Evolutionary conservation across 2,329 filamentous ascomycete species (phyloP).

Genomic region (Chrysosphaeria jannelii): DNA sequence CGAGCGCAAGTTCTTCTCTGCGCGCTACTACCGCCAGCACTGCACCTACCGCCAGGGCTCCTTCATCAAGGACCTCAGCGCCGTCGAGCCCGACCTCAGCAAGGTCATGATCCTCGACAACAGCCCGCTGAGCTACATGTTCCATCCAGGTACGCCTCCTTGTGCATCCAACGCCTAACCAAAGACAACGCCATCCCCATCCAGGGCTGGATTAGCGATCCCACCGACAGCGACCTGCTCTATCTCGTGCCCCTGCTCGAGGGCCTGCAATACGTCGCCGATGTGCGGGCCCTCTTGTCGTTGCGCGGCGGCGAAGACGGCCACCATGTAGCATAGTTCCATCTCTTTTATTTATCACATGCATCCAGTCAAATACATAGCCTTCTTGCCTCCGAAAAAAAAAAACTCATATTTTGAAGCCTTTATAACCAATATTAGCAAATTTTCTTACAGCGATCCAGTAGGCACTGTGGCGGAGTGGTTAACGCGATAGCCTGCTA

Average conservation of each 20-base stretch:
- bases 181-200: slow-evolving; percentile 95
- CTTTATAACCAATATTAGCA: not conserved
- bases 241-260: slow-evolving; percentile 81
- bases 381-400: not conserved
- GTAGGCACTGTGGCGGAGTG: too few species aligned
- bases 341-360: not conserved
- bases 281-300: slow-evolving; percentile 72
- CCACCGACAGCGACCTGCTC: slow-evolving; percentile 81
- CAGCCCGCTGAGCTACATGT: slow-evolving; percentile 91
- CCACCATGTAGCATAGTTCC: slow-evolving; percentile 19
- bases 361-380: too few species aligned
- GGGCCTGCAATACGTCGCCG: slow-evolving; percentile 84
- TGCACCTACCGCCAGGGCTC: slow-evolving; percentile 87
- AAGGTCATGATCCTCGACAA: slow-evolving; percentile 99
- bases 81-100: slow-evolving; percentile 85
- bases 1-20: slow-evolving; percentile 87
- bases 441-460: not conserved
- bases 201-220: slow-evolving; percentile 97
- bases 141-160: slow-evolving; percentile 55
- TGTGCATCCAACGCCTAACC: not conserved
- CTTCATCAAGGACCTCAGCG: slow-evolving; percentile 92
- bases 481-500: too few species aligned
- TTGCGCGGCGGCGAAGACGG: slow-evolving; percentile 62
- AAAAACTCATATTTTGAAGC: too few species aligned
- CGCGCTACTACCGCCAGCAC: slow-evolving; percentile 83